Conservation (phyloP, 306 rosid species). For the Lathyrus sativus region DNA sequence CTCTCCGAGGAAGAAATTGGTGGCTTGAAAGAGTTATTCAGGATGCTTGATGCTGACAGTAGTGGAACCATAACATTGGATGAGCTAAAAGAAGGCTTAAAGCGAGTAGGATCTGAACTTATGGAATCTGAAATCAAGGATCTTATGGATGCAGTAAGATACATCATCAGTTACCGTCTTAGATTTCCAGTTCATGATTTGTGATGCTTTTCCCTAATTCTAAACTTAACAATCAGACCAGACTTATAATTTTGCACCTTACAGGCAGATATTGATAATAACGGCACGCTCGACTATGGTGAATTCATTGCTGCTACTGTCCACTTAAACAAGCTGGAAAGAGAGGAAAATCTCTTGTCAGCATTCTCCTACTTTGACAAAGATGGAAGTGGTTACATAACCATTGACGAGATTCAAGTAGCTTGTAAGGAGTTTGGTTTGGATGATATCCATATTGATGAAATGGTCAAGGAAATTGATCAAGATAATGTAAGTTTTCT, state of each 20-base stretch:
- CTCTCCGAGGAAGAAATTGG: conserved; percentile 73
- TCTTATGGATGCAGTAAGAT: conserved; percentile 65
- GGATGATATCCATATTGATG: conserved; percentile 55
- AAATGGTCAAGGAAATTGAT: conserved; percentile 60
- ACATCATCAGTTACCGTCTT: neutral
- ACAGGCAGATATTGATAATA: conserved; percentile 65
- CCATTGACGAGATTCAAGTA: conserved; percentile 61
- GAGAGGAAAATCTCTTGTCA: conserved; percentile 57
- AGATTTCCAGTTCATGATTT: conserved; percentile 7
- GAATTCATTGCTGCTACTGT: conserved; percentile 66
- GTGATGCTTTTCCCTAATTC: conserved; percentile 15
- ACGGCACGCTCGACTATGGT: conserved; percentile 58
- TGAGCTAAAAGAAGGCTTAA: conserved; percentile 60
- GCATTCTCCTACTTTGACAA: conserved; percentile 64
- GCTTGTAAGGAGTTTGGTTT: conserved; percentile 65
- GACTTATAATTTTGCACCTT: conserved; percentile 11
- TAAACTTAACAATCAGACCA: conserved; percentile 10
- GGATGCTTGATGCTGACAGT: conserved; percentile 55
- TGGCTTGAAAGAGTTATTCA: conserved; percentile 61
- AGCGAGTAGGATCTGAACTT: conserved; percentile 56
- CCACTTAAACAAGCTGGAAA: conserved; percentile 65
- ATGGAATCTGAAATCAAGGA: conserved; percentile 64
- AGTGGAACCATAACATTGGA: conserved; percentile 67
- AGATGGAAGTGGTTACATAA: conserved; percentile 64
- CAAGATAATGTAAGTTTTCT: conserved; percentile 52